Conservation (phyloP, 2,329 filamentous ascomycete species). For the Calonectria pseudoreteaudii region DNA sequence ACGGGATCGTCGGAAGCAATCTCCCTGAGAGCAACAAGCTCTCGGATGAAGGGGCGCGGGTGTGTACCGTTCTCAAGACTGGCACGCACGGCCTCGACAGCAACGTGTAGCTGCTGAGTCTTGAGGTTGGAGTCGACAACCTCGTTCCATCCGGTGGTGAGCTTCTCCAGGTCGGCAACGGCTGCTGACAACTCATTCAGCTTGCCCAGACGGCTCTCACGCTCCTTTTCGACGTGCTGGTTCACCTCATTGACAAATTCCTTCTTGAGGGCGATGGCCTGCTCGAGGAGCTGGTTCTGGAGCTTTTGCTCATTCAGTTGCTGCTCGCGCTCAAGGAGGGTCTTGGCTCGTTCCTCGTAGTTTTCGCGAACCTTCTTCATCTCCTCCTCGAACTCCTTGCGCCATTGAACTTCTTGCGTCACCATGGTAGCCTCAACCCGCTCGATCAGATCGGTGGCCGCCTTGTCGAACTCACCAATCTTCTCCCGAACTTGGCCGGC, state of each 20-base stretch:
- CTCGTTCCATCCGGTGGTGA: constrained; percentile 89
- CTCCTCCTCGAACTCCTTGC: constrained; percentile 88
- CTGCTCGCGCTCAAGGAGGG: constrained; percentile 82
- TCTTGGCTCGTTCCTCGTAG: constrained; percentile 84
- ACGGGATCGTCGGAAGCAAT: constrained; percentile 86
- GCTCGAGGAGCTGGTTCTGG: constrained; percentile 88
- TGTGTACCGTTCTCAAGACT: constrained; percentile 78
- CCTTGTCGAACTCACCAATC: constrained; percentile 83
- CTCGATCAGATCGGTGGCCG: constrained; percentile 86
- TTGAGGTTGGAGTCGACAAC: constrained; percentile 91
- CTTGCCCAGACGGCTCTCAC: constrained; percentile 86
- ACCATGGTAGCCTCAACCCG: constrained; percentile 88
- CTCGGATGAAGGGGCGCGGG: constrained; percentile 88
- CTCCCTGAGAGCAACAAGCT: constrained; percentile 95
- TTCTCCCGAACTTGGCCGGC: constrained; percentile 80
- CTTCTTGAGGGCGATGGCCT: constrained; percentile 89
- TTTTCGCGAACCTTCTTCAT: constrained; percentile 80
- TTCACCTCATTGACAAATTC: constrained; percentile 84
- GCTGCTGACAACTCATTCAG: constrained; percentile 82
- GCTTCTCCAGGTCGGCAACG: constrained; percentile 85
- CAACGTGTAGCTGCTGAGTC: constrained; percentile 96
- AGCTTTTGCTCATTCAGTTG: constrained; percentile 86
- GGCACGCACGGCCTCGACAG: constrained; percentile 90
- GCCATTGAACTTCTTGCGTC: constrained; percentile 84
- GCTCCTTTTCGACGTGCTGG: constrained; percentile 87